Evolutionary conservation across 345 rosid genomes (phyloP).

Genomic region (Melaleuca alternifolia): DNA sequence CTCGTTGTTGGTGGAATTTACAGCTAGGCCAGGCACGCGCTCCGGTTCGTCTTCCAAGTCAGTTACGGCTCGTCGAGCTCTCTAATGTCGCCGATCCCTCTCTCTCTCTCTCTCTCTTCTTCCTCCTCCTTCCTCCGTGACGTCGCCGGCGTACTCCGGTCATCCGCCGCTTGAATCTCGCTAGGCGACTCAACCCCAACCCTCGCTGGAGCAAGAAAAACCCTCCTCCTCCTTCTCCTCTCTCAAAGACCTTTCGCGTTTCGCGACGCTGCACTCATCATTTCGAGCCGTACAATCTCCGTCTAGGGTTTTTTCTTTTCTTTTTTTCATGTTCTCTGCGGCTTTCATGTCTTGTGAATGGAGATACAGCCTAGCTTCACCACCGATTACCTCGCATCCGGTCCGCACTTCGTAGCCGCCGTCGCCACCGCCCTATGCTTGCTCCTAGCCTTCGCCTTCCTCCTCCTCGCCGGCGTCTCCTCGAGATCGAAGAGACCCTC

Average conservation of each 20-base stretch:
- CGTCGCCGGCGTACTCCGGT: background rate
- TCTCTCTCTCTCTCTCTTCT: background rate
- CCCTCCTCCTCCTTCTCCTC: background rate
- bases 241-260: background rate
- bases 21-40: background rate
- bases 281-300: background rate
- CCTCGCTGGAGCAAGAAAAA: background rate
- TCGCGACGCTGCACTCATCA: background rate
- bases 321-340: constrained; percentile 16
- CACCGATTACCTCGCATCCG: constrained; percentile 10
- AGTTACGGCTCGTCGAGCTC: constrained; percentile 6
- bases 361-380: constrained; percentile 33
- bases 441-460: constrained; percentile 16
- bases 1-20: background rate
- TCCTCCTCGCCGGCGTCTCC: constrained; percentile 34
- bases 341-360: constrained; percentile 57
- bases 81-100: background rate
- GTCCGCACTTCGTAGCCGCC: constrained; percentile 28
- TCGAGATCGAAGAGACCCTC: constrained; percentile 9
- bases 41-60: background rate
- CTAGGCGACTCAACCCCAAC: background rate
- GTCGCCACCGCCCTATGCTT: constrained; percentile 29
- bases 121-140: background rate
- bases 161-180: background rate
- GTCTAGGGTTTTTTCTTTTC: constrained; percentile 18